Evolutionary conservation across 495 filamentous ascomycete genomes (phyloP), one percentile per base, ranked within the genome.

Genomic region (Neurospora sublineolata): DNA sequence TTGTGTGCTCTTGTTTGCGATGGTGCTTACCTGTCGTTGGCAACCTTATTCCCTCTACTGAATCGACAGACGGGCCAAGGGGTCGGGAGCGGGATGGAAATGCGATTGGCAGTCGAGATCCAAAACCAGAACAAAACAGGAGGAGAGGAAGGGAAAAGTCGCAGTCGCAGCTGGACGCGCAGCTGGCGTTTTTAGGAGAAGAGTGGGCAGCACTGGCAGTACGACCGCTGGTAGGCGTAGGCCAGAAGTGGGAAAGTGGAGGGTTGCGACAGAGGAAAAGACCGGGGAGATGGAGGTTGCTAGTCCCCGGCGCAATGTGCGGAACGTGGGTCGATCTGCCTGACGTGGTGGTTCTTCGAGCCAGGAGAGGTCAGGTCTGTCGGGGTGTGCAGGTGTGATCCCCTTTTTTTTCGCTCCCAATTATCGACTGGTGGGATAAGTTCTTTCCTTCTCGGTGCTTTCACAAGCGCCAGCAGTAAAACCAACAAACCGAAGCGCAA

Each of bases 281-380:
- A 74, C 76, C 75, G 75, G 78, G 76, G 77, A 79, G 75, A 74
- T 74, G 74, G 75, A 74, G 39, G 75, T 75, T 79, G 75, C 76
- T 78, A 74, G 76, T 73, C 76, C 78, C 77, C 76, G 73, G 75
- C 75, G 75, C 72, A 76, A 79, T 76, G 74, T 75, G 74, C 74
- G 74, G 76, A 71, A 64, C 76, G 76, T 79, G 79, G 79, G 76
- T 79, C 77, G 79, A 79, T 79, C 78, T 71, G 76, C 76, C 73
- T 73, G 73, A 75, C 76, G 72, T 69, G 38, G 38, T 70, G 27
- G 42, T 68, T 68, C 70, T 37, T 68, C 36, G 68, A 37, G 68
- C 40, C 27, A 41, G 37, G 68, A 72, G 60, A 41, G 60, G 37
- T 67, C 64, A 38, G 60, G 27, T 44, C 37, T 30, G 68, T 64